Base-by-base conservation (phyloP, 2,329 filamentous ascomycete genomes). In the Graphilbum sp. region DNA sequence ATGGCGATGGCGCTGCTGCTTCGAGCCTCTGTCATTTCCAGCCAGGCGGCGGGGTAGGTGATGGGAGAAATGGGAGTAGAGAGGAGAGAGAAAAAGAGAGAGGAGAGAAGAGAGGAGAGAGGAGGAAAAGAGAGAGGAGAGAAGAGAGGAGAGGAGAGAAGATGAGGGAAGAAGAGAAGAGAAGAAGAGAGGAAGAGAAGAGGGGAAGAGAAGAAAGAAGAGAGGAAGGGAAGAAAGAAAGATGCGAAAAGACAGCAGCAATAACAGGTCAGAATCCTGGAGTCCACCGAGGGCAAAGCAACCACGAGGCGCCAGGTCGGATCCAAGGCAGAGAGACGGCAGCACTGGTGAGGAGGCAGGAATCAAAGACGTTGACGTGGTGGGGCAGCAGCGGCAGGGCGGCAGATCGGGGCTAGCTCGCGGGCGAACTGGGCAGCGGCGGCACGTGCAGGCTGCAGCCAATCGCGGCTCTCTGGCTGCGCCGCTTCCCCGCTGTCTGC, bases 1-100 rank as follows among this genome's bases (percentile, higher is more conserved):
- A 76, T 67, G 46, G 64, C 60, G 40, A 60, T 55, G 41, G 59
- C 52, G 42, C 53, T 48, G 18, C 48, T 47, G 44, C 43, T 45
- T 37, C 47, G 45, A 18, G 24, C 39, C 35, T 42, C 44, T 32
- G 49, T 52, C 53, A 59, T 45, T 21, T 41, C 41, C 39, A 3
- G 19, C n/a, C n/a, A n/a, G n/a, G n/a, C n/a, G 32, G 30, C 30
- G 30, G 16, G 17, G 30, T 16, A n/a, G 16, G 3, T 4, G 30
- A 18, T 17, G 30, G 16, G n/a, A 18, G 5, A 18, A 17, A 18
- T 17, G n/a, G 10, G 18, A 32, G 17, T 5, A 19, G 31, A 32
- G 17, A 20, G 31, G 17, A 15, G 8, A 32, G 31, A 5, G 17
- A 17, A 18, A 13, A 17, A 7, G 31, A 15, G 17, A 17, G 17